A percentile compares a stretch with the other conserved stretches of the same genome.
phyloP scores from a whole-genome alignment of 208 protist genomes.

The Wallacemonas collosoma region DNA sequence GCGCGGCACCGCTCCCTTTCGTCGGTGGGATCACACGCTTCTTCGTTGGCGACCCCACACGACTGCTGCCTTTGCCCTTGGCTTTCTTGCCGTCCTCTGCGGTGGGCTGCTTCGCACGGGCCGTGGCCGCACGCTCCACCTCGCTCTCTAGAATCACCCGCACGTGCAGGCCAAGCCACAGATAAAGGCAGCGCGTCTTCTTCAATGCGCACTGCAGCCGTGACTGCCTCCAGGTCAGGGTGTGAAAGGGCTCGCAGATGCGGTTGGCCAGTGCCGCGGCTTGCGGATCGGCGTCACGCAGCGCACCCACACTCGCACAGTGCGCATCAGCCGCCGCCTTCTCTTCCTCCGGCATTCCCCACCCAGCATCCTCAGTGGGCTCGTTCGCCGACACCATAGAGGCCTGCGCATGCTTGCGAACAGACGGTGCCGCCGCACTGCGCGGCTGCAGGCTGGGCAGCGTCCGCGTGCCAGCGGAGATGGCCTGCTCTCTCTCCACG shows the following conservation, averaged over 20 bases:
- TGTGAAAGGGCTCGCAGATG: constrained; percentile 43
- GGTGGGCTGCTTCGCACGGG: constrained; percentile 8
- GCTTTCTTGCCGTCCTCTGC: constrained; percentile 19
- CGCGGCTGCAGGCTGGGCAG: constrained; percentile 1
- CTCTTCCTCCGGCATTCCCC: constrained; percentile 43
- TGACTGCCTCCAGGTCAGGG: constrained; percentile 68
- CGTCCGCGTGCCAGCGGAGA: background rate
- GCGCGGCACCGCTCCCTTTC: background rate
- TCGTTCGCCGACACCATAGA: constrained; percentile 14
- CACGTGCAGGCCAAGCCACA: constrained; percentile 70
- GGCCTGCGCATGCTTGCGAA: background rate
- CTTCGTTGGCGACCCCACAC: constrained; percentile 12
- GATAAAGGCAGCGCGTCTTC: constrained; percentile 61
- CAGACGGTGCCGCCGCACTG: background rate
- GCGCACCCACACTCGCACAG: constrained; percentile 23
- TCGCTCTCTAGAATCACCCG: constrained; percentile 14
- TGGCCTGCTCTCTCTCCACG: constrained; percentile 45
- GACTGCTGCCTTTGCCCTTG: background rate
- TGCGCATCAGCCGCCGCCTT: constrained; percentile 42
- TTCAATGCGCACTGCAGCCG: constrained; percentile 54
- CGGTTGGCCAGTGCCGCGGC: constrained; percentile 27
- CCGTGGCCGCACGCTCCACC: background rate
- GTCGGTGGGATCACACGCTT: constrained; percentile 20
- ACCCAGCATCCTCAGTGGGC: constrained; percentile 39
- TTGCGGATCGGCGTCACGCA: constrained; percentile 16